These are phyloP conservation scores for Megacollybia marginata DNA, from an alignment of 768 basidiomycete genomes.

Conservation along the genomic window DNA sequence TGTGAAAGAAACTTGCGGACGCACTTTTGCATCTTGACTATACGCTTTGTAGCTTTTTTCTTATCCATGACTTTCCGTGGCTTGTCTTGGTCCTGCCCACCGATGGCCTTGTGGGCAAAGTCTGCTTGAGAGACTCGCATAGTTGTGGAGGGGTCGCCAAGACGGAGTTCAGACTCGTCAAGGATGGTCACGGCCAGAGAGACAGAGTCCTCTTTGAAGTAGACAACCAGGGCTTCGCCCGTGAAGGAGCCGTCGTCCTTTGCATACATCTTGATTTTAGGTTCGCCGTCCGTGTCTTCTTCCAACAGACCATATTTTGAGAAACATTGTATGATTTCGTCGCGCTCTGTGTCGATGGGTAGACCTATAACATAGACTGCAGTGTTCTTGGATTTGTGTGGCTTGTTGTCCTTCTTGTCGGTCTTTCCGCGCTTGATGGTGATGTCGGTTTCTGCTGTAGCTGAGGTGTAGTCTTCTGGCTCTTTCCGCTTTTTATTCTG, in stretches of 20 bases:
- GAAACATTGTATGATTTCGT: slow-evolving; percentile 82
- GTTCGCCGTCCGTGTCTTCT: slow-evolving; percentile 84
- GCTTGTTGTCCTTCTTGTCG: slow-evolving; percentile 38
- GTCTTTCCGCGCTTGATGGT: slow-evolving; percentile 67
- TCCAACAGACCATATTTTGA: slow-evolving; percentile 88
- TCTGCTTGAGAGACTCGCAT: slow-evolving; percentile 76
- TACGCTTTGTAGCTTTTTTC: slow-evolving; percentile 66
- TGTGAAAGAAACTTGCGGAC: slow-evolving; percentile 10
- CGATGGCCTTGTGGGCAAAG: slow-evolving; percentile 60
- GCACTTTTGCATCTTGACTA: slow-evolving; percentile 86
- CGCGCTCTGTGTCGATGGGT: slow-evolving; percentile 64
- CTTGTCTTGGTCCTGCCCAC: slow-evolving; percentile 31
- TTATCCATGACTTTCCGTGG: slow-evolving; percentile 65
- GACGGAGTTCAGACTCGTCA: slow-evolving; percentile 85
- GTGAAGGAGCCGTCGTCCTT: slow-evolving; percentile 82
- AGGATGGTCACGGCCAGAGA: slow-evolving; percentile 73
- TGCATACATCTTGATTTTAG: slow-evolving; percentile 95
- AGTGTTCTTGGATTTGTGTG: slow-evolving; percentile 82
- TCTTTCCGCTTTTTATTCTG: slow-evolving; percentile 76
- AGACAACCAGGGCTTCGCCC: slow-evolving; percentile 93
- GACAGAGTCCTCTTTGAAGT: slow-evolving; percentile 97
- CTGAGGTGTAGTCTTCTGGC: slow-evolving; percentile 62
- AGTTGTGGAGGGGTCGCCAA: slow-evolving; percentile 67
- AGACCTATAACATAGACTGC: slow-evolving; percentile 86
- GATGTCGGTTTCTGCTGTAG: slow-evolving; percentile 39